Percentiles rank a stretch among this genome's conserved stretches.
These are phyloP conservation scores for Metarhizium album DNA, from an alignment of 2,329 filamentous ascomycete genomes.

Conservation along the genomic window DNA sequence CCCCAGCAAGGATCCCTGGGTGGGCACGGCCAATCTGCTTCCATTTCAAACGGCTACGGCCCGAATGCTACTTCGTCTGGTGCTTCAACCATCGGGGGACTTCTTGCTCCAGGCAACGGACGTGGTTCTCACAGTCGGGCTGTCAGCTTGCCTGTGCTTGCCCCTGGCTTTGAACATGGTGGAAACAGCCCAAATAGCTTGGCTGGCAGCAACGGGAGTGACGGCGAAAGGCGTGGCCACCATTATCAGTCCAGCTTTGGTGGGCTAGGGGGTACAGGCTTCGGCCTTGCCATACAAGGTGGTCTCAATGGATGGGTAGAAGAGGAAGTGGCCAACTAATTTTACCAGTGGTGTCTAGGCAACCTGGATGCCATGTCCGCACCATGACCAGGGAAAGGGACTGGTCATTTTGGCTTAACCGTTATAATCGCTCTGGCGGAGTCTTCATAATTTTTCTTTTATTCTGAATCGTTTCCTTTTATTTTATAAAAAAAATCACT, in stretches of 20 bases:
- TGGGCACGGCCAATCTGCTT: constrained; percentile 55
- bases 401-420: not conserved
- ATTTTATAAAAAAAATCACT: constrained; percentile 7
- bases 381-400: not conserved
- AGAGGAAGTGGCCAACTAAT: constrained; percentile 52
- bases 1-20: constrained; percentile 49
- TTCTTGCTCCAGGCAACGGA: constrained; percentile 59
- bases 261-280: constrained; percentile 45
- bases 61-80: constrained; percentile 41
- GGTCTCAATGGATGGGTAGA: constrained; percentile 58
- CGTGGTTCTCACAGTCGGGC: constrained; percentile 63
- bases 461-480: constrained; percentile 11
- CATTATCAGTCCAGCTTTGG: constrained; percentile 56
- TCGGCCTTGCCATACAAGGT: constrained; percentile 52
- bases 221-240: constrained; percentile 50
- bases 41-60: constrained; percentile 54
- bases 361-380: not conserved
- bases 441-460: not conserved
- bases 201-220: constrained; percentile 32
- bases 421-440: not conserved
- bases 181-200: constrained; percentile 39
- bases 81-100: constrained; percentile 62
- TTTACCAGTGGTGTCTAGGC: constrained; percentile 4
- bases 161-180: constrained; percentile 52
- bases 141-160: constrained; percentile 72